phyloP scores from a whole-genome alignment of 345 rosid genomes.

The Mallotus nudiflorus region DNA sequence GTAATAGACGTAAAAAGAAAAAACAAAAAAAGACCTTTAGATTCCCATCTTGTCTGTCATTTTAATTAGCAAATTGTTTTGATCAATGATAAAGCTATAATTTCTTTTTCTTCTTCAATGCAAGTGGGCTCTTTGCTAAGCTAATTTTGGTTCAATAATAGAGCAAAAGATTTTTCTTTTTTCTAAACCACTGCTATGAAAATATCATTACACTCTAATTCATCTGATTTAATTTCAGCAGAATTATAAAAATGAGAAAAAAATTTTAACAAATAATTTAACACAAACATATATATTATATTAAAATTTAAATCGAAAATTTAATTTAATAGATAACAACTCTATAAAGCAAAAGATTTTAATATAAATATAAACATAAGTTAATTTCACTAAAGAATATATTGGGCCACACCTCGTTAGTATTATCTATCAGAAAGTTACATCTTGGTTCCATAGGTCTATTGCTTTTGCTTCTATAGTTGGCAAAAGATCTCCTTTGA shows the following conservation, averaged over 20 bases:
- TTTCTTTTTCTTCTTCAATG: background rate
- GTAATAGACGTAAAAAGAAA: too few species aligned
- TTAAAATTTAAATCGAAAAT: background rate
- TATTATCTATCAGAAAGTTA: background rate
- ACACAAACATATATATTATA: too few species aligned
- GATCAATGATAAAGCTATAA: background rate
- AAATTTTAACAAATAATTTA: too few species aligned
- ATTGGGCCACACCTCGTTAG: background rate
- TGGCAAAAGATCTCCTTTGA: background rate
- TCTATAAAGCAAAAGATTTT: background rate
- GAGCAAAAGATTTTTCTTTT: background rate
- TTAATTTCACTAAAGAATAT: background rate
- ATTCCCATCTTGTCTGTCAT: background rate
- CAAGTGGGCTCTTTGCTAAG: background rate
- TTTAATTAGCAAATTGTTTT: background rate
- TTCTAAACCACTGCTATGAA: too few species aligned
- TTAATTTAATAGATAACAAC: too few species aligned
- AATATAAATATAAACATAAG: background rate
- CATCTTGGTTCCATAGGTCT: background rate
- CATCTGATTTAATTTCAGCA: too few species aligned
- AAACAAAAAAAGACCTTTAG: too few species aligned
- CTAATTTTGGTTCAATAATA: background rate
- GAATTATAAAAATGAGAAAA: too few species aligned
- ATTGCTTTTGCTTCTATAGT: constrained; percentile 1
- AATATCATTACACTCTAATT: too few species aligned